Percentiles rank a stretch among this genome's conserved stretches.
These are phyloP conservation scores for Abelmoschus esculentus DNA, from an alignment of 345 rosid species.

Conservation along the genomic window DNA sequence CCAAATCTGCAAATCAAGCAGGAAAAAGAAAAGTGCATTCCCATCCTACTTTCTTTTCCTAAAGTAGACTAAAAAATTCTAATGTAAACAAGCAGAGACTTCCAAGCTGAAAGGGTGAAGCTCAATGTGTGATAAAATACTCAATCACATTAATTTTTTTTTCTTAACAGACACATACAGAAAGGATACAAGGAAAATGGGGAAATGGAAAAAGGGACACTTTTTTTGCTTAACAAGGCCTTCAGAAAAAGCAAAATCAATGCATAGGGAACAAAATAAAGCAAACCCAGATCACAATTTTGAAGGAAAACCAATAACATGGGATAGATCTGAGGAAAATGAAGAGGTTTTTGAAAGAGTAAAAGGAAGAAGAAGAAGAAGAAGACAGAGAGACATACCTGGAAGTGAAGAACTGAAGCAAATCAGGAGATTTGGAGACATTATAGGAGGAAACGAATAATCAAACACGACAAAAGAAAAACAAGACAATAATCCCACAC, in stretches of 20 bases:
- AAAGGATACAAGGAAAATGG: neutral
- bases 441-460: neutral
- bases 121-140: neutral
- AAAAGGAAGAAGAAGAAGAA: neutral
- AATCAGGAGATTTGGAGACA: neutral
- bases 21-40: neutral
- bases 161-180: neutral
- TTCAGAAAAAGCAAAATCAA: neutral
- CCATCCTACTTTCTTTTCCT: neutral
- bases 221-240: neutral
- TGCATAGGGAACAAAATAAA: neutral
- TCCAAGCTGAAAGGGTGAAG: neutral
- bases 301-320: neutral
- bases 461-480: slow-evolving; percentile 4
- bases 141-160: neutral
- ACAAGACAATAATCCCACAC: neutral
- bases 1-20: neutral
- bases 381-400: slow-evolving; percentile 1
- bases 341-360: slow-evolving; percentile 21
- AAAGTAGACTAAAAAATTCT: neutral
- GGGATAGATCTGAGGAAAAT: slow-evolving; percentile 4
- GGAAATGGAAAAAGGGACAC: neutral
- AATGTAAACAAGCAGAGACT: neutral
- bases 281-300: neutral
- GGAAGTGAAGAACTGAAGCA: neutral